Evolutionary conservation across 2,329 filamentous ascomycete species (phyloP).

Genomic region (Cercospora zeina): DNA sequence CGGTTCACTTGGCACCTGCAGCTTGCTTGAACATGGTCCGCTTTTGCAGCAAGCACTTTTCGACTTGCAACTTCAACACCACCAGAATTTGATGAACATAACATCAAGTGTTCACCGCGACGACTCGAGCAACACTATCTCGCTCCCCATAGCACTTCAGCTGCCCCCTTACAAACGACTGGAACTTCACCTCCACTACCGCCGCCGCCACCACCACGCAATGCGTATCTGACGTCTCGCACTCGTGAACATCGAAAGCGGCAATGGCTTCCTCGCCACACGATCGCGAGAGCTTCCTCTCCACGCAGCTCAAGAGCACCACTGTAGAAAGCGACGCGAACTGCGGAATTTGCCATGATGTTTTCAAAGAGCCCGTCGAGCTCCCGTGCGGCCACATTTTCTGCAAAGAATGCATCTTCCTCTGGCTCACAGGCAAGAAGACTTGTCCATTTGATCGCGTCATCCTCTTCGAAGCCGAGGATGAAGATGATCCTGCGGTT

Average conservation of each 20-base stretch:
- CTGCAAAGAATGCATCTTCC: not conserved
- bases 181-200: not conserved
- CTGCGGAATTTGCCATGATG: conserved; percentile 3
- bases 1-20: not conserved
- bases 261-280: not conserved
- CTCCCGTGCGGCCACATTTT: conserved; percentile 8
- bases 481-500: not conserved
- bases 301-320: not conserved
- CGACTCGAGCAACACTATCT: not conserved
- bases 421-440: not conserved
- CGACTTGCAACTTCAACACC: not conserved
- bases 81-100: not conserved
- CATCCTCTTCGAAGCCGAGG: not conserved
- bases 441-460: not conserved
- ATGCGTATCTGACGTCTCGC: not conserved
- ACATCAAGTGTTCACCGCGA: not conserved
- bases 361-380: not conserved
- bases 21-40: not conserved
- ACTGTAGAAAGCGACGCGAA: not conserved
- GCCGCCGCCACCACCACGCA: not conserved
- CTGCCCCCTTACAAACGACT: not conserved
- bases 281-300: not conserved
- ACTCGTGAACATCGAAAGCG: not conserved
- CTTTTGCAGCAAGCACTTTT: not conserved
- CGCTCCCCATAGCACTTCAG: not conserved